Conservation (phyloP, 2,329 filamentous ascomycete genomes). For the Aureobasidium zeae region DNA sequence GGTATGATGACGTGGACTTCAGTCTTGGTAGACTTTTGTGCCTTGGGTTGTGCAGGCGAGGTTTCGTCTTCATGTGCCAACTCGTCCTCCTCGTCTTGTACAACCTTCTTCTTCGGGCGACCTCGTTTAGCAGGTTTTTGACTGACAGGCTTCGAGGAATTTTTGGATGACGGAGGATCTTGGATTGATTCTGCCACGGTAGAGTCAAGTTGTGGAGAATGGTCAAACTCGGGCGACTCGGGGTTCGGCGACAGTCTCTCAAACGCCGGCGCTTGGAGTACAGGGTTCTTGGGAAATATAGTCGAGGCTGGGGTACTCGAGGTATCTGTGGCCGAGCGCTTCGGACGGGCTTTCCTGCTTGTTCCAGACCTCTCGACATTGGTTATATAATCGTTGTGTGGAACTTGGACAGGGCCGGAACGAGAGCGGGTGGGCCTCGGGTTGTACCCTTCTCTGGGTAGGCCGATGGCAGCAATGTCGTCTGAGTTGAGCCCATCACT, state of each 20-base stretch:
- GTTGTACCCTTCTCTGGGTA: slow-evolving; percentile 33
- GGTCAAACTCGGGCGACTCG: background rate
- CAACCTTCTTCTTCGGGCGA: slow-evolving; percentile 2
- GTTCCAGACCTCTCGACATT: slow-evolving; percentile 30
- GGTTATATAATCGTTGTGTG: slow-evolving; percentile 18
- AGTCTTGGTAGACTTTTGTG: background rate
- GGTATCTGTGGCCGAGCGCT: slow-evolving; percentile 24
- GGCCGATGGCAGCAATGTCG: slow-evolving; percentile 26
- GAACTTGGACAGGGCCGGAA: slow-evolving; percentile 18
- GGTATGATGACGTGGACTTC: slow-evolving; percentile 12
- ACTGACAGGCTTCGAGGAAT: background rate
- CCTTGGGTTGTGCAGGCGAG: background rate
- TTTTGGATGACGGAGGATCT: background rate
- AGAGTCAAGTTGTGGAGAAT: background rate
- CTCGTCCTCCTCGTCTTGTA: slow-evolving; percentile 4
- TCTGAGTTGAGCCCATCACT: slow-evolving; percentile 25
- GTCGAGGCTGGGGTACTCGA: background rate
- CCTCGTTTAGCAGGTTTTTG: slow-evolving; percentile 5
- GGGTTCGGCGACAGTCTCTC: background rate
- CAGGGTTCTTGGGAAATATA: slow-evolving; percentile 3
- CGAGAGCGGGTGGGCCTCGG: slow-evolving; percentile 31
- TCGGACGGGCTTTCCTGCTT: slow-evolving; percentile 33
- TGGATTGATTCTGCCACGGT: background rate
- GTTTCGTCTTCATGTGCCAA: background rate
- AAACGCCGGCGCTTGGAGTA: slow-evolving; percentile 5